Percentiles rank a stretch among this genome's conserved stretches.
phyloP scores from a whole-genome alignment of 2,329 filamentous ascomycete genomes.

The Calonectria ilicicola region DNA sequence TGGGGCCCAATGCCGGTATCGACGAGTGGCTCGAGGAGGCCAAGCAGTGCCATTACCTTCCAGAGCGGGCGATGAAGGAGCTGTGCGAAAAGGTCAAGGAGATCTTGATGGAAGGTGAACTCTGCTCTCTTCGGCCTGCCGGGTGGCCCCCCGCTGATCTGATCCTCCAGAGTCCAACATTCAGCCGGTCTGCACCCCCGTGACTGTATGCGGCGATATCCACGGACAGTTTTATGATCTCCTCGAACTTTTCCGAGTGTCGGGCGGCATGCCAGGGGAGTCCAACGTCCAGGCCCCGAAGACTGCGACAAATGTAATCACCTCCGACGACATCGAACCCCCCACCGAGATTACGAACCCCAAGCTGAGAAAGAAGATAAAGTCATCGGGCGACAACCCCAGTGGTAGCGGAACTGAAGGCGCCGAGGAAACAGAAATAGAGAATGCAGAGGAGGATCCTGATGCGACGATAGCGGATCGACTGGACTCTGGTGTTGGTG shows the following conservation, averaged over 20 bases:
- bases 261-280: conserved; percentile 95
- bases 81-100: conserved; percentile 99
- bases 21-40: conserved; percentile 98
- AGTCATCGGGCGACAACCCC: conserved; percentile 51
- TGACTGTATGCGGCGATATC: conserved; percentile 97
- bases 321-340: conserved; percentile 91
- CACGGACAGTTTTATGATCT: conserved; percentile 99
- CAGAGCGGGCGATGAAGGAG: conserved; percentile 97
- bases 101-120: conserved; percentile 93
- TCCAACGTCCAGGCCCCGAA: conserved; percentile 76
- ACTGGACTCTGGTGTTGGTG: conserved; percentile 50
- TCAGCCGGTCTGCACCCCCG: conserved; percentile 95
- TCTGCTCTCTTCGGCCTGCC: conserved; percentile 6
- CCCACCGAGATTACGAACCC: conserved; percentile 90
- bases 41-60: conserved; percentile 96
- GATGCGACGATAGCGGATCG: conserved; percentile 45
- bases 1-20: conserved; percentile 85
- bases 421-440: conserved; percentile 61
- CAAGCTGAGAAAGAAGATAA: conserved; percentile 88
- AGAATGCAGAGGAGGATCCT: conserved; percentile 49
- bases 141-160: conserved; percentile 29
- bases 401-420: conserved; percentile 65
- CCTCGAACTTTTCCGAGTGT: conserved; percentile 95
- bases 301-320: conserved; percentile 80
- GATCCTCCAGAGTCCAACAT: conserved; percentile 87